These are phyloP conservation scores for Boletus sp. DNA, from an alignment of 768 basidiomycete genomes.

Conservation along the genomic window DNA sequence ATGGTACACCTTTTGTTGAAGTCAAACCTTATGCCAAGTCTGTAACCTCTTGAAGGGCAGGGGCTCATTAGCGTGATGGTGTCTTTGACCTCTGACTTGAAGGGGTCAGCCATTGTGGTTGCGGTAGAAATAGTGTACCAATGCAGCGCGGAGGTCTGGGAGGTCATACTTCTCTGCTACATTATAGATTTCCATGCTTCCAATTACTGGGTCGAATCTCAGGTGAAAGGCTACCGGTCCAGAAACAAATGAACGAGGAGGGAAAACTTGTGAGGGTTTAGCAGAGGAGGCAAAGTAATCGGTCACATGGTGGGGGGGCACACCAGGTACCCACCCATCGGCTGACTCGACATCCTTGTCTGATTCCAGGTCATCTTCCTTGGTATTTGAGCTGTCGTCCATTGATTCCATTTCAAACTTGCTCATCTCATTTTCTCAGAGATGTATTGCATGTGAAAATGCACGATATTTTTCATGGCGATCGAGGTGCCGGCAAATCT, in stretches of 20 bases:
- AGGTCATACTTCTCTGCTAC: constrained; percentile 17
- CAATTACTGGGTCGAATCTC: constrained; percentile 12
- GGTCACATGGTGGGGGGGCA: too few species aligned
- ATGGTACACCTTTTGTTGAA: constrained; percentile 20
- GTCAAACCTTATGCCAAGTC: constrained; percentile 20
- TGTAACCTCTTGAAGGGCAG: constrained; percentile 29
- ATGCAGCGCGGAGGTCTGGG: background rate
- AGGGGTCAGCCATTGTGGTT: background rate
- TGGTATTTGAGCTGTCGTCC: background rate
- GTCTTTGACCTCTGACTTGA: background rate
- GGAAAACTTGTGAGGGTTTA: background rate
- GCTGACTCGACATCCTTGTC: background rate
- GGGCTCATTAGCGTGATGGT: background rate
- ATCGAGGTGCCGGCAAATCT: constrained; percentile 29
- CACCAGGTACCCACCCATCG: background rate
- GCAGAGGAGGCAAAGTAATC: background rate
- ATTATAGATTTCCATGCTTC: constrained; percentile 6
- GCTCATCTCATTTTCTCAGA: background rate
- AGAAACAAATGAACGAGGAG: constrained; percentile 6
- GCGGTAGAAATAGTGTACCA: background rate
- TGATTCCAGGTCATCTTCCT: background rate
- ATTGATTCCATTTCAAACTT: background rate
- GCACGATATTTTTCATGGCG: constrained; percentile 29
- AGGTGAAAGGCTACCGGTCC: constrained; percentile 26
- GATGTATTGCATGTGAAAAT: constrained; percentile 12